phyloP scores from a whole-genome alignment of 1,284 basidiomycete genomes.

The Peniophora sp. region DNA sequence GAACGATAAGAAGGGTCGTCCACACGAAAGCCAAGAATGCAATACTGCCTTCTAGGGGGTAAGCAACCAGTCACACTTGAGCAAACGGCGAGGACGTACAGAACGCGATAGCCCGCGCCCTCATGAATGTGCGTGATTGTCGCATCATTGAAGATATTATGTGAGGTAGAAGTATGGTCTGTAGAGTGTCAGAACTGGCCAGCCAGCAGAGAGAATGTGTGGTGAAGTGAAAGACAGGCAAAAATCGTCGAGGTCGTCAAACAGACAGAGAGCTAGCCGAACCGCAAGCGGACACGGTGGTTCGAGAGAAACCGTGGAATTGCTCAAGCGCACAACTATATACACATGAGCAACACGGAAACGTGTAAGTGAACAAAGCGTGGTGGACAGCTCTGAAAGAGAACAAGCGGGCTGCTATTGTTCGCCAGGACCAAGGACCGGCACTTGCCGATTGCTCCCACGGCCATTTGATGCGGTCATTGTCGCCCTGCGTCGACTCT shows the following conservation, averaged over 20 bases:
- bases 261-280: too few species aligned
- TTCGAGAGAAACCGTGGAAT: too few species aligned
- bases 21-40: conserved; percentile 33
- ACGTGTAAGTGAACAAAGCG: too few species aligned
- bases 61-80: not conserved
- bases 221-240: not conserved
- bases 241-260: not conserved
- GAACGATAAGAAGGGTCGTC: conserved; percentile 31
- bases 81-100: conserved; percentile 23
- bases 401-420: too few species aligned
- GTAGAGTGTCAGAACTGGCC: conserved; percentile 6
- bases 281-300: too few species aligned
- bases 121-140: conserved; percentile 30
- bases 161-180: not conserved
- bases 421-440: too few species aligned
- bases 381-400: too few species aligned
- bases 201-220: conserved; percentile 4
- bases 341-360: too few species aligned
- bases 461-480: too few species aligned
- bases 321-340: too few species aligned
- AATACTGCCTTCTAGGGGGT: conserved; percentile 23
- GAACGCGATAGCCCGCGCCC: conserved; percentile 29
- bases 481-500: too few species aligned
- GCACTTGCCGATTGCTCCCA: too few species aligned
- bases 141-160: conserved; percentile 19